Evolutionary conservation across 495 filamentous ascomycete genomes (phyloP), one percentile per base, ranked within the genome.

Genomic region (Daldinia vernicosa): DNA sequence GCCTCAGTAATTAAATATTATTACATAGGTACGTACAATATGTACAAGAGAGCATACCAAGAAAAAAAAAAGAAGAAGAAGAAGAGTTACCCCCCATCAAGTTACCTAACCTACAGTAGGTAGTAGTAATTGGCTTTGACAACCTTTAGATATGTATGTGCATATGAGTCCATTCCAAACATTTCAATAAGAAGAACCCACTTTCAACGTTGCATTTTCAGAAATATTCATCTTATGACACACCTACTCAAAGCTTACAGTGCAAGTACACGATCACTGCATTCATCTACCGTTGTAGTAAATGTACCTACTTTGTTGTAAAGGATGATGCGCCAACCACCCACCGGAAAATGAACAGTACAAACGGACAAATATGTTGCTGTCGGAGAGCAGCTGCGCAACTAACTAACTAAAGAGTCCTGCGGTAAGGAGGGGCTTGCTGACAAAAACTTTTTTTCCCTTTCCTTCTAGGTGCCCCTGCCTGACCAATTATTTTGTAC

Each of bases 261-360:
- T 65, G 35, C 19, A 56, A 32, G 17, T 35, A 17, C 30, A 7
- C 40, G 32, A n/a, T 27, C 32, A 27, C 50, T 30, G 60, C 60
- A 63, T 63, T 35, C 22, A 63, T 64, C 37, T 24, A 35, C 33
- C 0, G 30, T 40, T 24, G 54, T 26, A 57, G 39, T 22, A 33
- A 39, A 57, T 24, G 30, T 39, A 37, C 30, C 24, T 39, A 37
- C 30, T 37, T 57, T 30, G 26, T 14, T 55, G 30, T 33, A 55
- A 39, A 58, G 19, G 33, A 60, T 54, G 63, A 63, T 63, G 66
- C 59, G 56, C 43, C 37, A 33, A 47, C 26, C 26, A 69, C 52
- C 60, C 60, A 69, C 67, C 53, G 60, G 60, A 54, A 24, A 63
- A 54, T 61, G 54, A 17, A 69, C 17, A 54, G 60, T 69, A 57